Base-by-base conservation (phyloP, 345 rosid genomes). In the Conringia planisiliqua region DNA sequence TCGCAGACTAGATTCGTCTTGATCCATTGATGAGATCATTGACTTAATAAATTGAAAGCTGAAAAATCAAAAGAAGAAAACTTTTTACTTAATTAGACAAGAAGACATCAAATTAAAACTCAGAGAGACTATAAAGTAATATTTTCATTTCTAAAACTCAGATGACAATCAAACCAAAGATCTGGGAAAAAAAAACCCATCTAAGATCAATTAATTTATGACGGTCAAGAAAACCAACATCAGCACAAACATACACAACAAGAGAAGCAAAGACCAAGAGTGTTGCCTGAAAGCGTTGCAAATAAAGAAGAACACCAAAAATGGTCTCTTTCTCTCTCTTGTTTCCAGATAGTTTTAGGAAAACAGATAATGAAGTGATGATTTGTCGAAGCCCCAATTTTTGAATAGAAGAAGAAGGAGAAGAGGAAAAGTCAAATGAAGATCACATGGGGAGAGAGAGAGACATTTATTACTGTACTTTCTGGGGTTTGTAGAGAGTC, bases 361-460 rank as follows among this genome's bases (percentile, higher is more conserved):
- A 27, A 38, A 12, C 43, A 57, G 40, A 66, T 43, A 48, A 60
- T 47, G 65, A 67, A 66, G 67, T 48, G 42, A 1, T 64, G 43
- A 20, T 29, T 60, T 29, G 55, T 66, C 2, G 35, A 57, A 52
- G 0, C 26, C 73, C 73, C 42, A 7, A 43, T 24, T 20, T 29
- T 72, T 29, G 30, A 59, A 42, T 11, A 68, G 39, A 56, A 40
- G 66, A 47, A 9, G 57, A 24, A 48, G 52, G 67, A 52, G 72
- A 59, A 52, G 61, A 32, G 46, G 73, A 75, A 56, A 27, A 76
- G 66, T 77, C 80, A 64, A 56, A 6, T 2, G 17, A 71, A 63
- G 42, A 77, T 70, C 80, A 70, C 71, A 77, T 64, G 76, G 52
- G 40, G 22, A 64, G 76, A 70, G 56, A 70, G 56, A 70, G 20